Base-by-base conservation (phyloP, 2,329 filamentous ascomycete genomes). In the Talaromyces sp. region DNA sequence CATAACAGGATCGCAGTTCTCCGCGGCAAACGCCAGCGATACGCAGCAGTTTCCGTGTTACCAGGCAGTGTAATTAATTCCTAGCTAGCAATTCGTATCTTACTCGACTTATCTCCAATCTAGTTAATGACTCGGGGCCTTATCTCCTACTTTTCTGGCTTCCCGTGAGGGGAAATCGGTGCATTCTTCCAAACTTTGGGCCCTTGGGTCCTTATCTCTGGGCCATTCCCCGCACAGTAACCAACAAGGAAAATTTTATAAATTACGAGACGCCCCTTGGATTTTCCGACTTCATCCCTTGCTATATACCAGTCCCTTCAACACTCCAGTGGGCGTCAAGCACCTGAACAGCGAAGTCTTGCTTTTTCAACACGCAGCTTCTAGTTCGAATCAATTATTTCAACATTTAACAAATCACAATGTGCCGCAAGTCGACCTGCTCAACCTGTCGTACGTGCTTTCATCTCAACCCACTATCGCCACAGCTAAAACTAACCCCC, bases 381-480 rank as follows among this genome's bases (percentile, higher is more conserved):
- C 22, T 25, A 13, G 22, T 25, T 11, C 11, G 4, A 47, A 11
- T 19, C 19, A 15, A 25, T 13, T 25, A 22, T 47, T 47, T 47
- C 22, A 19, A 22, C 44, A 22, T 30, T 15, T 6, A 17, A 28
- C 25, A 10, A 28, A 9, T 13, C 25, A 8, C 8, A 8, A 66
- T 64, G 65, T 65, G 65, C 55, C 57, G 30, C 57, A 56, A 59
- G 30, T 44, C 63, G 22, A 66, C 63, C 33, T 65, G 64, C 63
- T 55, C 63, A 32, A 65, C 60, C 44, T 65, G 64, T 57, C 64
- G 64, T 66, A 60, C 33, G 64, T 66, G 7, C 19, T 2, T 10
- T 8, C 32, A 10, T 19, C 9, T 6, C 27, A 25, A 6, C 25
- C 42, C 19, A 28, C 11, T 17, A 36, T 13, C 33, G 8, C 7